Percentiles rank a stretch among this genome's conserved stretches.
These are phyloP conservation scores for Annulohypoxylon truncatum DNA, from an alignment of 2,329 filamentous ascomycete genomes.

Conservation along the genomic window DNA sequence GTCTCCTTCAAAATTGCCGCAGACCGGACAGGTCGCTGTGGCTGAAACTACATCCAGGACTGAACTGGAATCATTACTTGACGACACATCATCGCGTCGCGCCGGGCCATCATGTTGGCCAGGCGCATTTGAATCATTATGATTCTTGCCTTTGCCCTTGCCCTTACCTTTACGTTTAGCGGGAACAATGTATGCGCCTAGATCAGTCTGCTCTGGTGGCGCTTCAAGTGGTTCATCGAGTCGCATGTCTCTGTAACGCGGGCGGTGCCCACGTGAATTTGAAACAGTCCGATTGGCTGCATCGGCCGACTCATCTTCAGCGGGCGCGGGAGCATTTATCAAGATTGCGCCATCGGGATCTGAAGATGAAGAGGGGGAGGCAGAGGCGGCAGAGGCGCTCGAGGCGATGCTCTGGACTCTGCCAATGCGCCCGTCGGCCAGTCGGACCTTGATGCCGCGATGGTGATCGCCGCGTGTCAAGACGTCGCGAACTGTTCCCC, in stretches of 20 bases:
- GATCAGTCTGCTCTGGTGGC: conserved; percentile 58
- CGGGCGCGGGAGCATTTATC: conserved; percentile 5
- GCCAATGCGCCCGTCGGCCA: conserved; percentile 77
- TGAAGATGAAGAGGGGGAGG: conserved; percentile 20
- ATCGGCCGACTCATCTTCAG: conserved; percentile 22
- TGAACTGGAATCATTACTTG: conserved; percentile 22
- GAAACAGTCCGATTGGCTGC: conserved; percentile 17
- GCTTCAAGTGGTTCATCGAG: conserved; percentile 52
- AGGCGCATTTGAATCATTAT: conserved; percentile 38
- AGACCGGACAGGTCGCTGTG: conserved; percentile 70
- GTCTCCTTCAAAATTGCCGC: conserved; percentile 73
- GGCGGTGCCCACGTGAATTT: conserved; percentile 42
- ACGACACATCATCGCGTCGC: conserved; percentile 20
- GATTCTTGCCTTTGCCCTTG: conserved; percentile 47
- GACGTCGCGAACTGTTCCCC: conserved; percentile 73
- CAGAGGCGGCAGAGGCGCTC: neutral
- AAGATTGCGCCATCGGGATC: conserved; percentile 6
- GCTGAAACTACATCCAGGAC: conserved; percentile 46
- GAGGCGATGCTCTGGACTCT: conserved; percentile 73
- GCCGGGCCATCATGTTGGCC: conserved; percentile 26
- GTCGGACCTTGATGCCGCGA: conserved; percentile 81
- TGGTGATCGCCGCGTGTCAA: conserved; percentile 81
- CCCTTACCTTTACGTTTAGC: conserved; percentile 49
- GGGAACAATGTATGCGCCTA: conserved; percentile 63
- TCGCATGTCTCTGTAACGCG: conserved; percentile 49